phyloP scores from a whole-genome alignment of 2,329 filamentous ascomycete species.

The Rhynchosporium graminicola region DNA sequence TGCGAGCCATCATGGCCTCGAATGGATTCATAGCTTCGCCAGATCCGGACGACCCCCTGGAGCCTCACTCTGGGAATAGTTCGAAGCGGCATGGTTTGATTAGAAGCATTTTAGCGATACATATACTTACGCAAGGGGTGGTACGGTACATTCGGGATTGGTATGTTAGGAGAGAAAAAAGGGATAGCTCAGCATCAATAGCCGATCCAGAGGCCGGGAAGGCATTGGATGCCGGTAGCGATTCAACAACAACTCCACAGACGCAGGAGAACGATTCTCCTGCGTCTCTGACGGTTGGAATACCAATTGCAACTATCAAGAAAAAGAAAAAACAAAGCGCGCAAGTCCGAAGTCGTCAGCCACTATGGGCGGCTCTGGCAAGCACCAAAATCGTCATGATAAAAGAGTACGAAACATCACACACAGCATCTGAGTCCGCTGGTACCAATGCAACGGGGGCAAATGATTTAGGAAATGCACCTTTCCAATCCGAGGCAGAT shows the following conservation, averaged over 20 bases:
- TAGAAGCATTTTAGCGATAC: conserved; percentile 69
- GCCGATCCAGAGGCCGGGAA: conserved; percentile 67
- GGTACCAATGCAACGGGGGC: conserved; percentile 75
- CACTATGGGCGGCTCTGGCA: conserved; percentile 89
- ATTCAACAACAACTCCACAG: conserved; percentile 37
- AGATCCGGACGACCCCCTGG: conserved; percentile 50
- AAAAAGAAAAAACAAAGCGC: conserved; percentile 90
- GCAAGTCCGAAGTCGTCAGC: conserved; percentile 86
- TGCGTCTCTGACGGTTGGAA: conserved; percentile 28
- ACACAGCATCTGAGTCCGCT: conserved; percentile 70
- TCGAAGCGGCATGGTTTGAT: conserved; percentile 66
- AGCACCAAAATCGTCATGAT: conserved; percentile 97
- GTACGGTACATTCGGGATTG: conserved; percentile 70
- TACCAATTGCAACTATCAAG: conserved; percentile 60
- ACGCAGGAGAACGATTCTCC: conserved; percentile 34
- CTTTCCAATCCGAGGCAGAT: conserved; percentile 68
- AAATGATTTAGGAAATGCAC: conserved; percentile 74
- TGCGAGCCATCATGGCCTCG: conserved; percentile 37
- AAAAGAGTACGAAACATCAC: conserved; percentile 84
- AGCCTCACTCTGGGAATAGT: conserved; percentile 46
- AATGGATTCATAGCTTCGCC: conserved; percentile 33
- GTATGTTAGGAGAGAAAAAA: conserved; percentile 62
- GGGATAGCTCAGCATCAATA: conserved; percentile 51
- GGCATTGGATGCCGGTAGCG: conserved; percentile 52
- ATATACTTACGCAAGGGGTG: conserved; percentile 73